Base-by-base conservation (phyloP, 768 basidiomycete genomes). In the Boletus sensibilis region DNA sequence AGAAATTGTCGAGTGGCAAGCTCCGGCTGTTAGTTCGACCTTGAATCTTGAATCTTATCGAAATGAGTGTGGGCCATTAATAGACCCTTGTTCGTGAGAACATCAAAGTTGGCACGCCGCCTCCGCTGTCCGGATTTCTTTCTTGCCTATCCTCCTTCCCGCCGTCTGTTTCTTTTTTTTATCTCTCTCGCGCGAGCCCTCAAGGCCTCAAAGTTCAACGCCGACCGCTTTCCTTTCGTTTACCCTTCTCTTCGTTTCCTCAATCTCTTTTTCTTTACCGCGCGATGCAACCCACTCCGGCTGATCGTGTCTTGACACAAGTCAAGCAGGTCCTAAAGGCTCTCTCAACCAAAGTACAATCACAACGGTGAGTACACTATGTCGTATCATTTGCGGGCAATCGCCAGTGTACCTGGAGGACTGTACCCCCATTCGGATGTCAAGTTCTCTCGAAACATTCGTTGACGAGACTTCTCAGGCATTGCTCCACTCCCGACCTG, bases 361-460 rank as follows among this genome's bases (percentile, higher is more conserved):
- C 64, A 47, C 64, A 45, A 47, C 58, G 46, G 69, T 71, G 46
- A 53, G 71, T 43, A 35, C 10, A 12, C 8, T 23, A 21, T 27
- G n/a, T 34, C 25, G 12, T 27, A 46, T 34, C 33, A 14, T 16
- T 50, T 14, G 13, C 31, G 6, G 29, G 5, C 8, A 21, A 21
- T 10, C 12, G 33, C 31, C 45, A 33, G 5, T 21, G 31, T 21
- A 12, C n/a, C n/a, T 31, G 25, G 37, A 21, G 12, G 10, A 53
- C 50, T 33, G 9, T 27, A 16, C 23, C 23, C 13, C 23, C 25
- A 20, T 27, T 13, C 13, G 14, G n/a, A 37, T 43, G 16, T 55
- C 34, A 34, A 27, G 8, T 31, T 23, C 47, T 18, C 27, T 47
- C 16, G 46, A 31, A 25, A 31, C 27, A 42, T 25, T 21, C 21